Conservation (phyloP, 345 rosid genomes). For the Hypericum androsaemum region DNA sequence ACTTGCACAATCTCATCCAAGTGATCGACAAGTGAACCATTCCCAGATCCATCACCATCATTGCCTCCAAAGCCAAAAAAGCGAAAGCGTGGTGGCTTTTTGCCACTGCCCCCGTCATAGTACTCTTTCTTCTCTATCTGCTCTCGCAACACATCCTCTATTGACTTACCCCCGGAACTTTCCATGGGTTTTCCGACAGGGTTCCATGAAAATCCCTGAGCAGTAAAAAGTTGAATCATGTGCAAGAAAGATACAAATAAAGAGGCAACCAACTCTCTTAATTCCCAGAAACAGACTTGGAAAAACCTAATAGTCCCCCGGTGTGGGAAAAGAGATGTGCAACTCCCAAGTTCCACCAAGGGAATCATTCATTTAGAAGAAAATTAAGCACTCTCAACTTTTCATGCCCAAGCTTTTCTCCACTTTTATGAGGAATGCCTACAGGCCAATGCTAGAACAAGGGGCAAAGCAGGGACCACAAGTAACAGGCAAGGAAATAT, state of each 20-base stretch:
- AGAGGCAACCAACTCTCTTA: background rate
- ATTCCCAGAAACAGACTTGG: background rate
- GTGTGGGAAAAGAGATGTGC: too few relatives aligned
- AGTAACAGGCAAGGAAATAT: too few relatives aligned
- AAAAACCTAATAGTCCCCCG: too few relatives aligned
- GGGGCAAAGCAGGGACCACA: too few relatives aligned
- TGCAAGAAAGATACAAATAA: background rate
- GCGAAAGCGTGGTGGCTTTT: conserved; percentile 35
- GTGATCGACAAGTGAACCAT: conserved; percentile 38
- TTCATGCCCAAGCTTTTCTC: too few relatives aligned
- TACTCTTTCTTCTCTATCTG: conserved; percentile 52
- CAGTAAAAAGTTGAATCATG: background rate
- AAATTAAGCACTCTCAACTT: too few relatives aligned
- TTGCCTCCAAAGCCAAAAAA: conserved; percentile 12
- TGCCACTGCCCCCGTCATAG: conserved; percentile 38
- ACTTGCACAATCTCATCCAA: conserved; percentile 56
- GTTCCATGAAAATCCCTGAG: conserved; percentile 50
- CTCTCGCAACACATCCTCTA: conserved; percentile 54
- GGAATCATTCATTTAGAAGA: too few relatives aligned
- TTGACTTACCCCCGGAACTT: conserved; percentile 29
- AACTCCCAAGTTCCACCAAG: too few relatives aligned
- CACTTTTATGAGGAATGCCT: too few relatives aligned
- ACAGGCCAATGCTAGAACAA: too few relatives aligned
- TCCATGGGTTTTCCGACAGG: conserved; percentile 48
- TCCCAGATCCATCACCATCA: conserved; percentile 30